These are phyloP conservation scores for Dothistroma septosporum DNA, from an alignment of 2,329 filamentous ascomycete species.

Conservation along the genomic window DNA sequence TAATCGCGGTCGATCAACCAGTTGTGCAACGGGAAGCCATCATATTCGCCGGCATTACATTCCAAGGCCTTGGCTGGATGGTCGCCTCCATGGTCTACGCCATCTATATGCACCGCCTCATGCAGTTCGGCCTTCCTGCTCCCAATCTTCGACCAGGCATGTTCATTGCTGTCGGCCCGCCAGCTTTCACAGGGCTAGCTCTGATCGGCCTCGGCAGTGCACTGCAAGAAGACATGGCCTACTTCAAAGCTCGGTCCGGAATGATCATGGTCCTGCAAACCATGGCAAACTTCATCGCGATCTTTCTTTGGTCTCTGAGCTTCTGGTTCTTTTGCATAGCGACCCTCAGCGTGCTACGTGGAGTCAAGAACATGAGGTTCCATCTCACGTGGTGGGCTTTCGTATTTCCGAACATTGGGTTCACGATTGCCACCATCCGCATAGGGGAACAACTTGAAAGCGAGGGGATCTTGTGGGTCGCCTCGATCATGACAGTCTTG, in stretches of 20 bases:
- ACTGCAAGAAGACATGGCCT: conserved; percentile 19
- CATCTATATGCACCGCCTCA: conserved; percentile 40
- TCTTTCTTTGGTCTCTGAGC: conserved; percentile 49
- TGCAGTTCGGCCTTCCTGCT: conserved; percentile 42
- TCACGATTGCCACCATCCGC: conserved; percentile 57
- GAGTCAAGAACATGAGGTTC: conserved; percentile 33
- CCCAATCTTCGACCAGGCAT: conserved; percentile 43
- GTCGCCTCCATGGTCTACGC: conserved; percentile 42
- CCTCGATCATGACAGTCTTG: conserved; percentile 53
- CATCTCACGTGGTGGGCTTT: conserved; percentile 56
- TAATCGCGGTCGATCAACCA: conserved; percentile 27
- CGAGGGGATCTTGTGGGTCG: conserved; percentile 50
- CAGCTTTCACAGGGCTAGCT: conserved; percentile 27
- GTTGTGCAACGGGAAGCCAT: conserved; percentile 35
- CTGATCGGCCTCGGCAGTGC: conserved; percentile 26
- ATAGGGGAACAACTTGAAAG: conserved; percentile 52
- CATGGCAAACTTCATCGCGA: conserved; percentile 29
- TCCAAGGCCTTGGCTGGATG: conserved; percentile 46
- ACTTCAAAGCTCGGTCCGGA: conserved; percentile 23
- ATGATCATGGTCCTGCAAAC: conserved; percentile 23
- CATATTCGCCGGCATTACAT: conserved; percentile 40
- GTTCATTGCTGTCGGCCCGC: conserved; percentile 51
- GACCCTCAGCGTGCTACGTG: conserved; percentile 17
- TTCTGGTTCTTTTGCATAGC: conserved; percentile 44
- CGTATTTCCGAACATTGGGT: conserved; percentile 63